A percentile compares a stretch with the other conserved stretches of the same genome.
Evolutionary conservation across 768 basidiomycete species (phyloP).

Genomic region (Exidia glandulosa): DNA sequence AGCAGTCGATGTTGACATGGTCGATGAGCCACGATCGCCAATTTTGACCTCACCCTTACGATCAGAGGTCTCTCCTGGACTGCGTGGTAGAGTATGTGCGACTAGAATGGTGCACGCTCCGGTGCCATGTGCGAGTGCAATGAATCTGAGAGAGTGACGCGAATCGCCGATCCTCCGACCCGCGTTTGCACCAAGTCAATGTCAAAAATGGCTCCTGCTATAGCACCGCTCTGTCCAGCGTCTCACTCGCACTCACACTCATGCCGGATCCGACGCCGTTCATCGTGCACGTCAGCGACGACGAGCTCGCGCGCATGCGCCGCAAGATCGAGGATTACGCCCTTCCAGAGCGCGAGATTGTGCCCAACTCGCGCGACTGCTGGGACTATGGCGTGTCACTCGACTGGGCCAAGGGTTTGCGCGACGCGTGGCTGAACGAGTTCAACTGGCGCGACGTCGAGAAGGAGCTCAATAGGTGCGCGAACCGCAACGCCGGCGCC

Average conservation of each 20-base stretch:
- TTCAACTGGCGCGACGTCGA: slow-evolving; percentile 6
- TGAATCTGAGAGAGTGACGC: no score
- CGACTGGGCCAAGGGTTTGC: neutral
- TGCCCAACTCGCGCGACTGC: neutral
- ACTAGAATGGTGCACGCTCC: no score
- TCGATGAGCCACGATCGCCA: no score
- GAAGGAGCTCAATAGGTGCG: slow-evolving; percentile 1
- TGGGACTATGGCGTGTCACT: neutral
- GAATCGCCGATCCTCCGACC: no score
- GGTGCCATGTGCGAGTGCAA: no score
- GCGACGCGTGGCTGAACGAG: neutral
- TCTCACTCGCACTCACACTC: neutral
- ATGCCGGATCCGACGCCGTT: neutral
- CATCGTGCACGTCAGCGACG: neutral
- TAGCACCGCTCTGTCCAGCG: no score
- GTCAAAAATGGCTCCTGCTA: no score
- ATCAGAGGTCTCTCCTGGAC: no score
- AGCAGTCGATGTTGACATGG: no score
- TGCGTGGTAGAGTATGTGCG: no score
- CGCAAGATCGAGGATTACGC: neutral
- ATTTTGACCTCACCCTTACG: no score
- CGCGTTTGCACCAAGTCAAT: no score
- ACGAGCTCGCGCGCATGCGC: neutral
- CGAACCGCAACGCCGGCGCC: neutral
- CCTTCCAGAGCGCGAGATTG: neutral